phyloP scores from a whole-genome alignment of 441 rosid species.

The Capsella rubella region DNA sequence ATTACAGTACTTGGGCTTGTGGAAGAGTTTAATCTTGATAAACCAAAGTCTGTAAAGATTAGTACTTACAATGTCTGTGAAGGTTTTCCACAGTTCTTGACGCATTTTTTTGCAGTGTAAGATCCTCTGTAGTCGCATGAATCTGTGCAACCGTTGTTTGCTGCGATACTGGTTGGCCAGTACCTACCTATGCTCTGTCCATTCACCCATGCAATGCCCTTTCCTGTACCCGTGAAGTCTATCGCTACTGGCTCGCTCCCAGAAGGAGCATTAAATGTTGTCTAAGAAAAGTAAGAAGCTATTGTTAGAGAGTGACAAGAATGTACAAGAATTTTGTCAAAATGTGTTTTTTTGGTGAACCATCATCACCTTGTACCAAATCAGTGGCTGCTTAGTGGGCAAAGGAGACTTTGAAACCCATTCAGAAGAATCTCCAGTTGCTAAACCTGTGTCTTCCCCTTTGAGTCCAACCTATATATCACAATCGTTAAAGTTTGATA shows the following conservation, averaged over 20 bases:
- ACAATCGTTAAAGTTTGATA: conserved; percentile 25
- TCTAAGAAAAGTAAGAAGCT: conserved; percentile 49
- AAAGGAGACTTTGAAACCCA: conserved; percentile 72
- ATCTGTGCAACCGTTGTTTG: conserved; percentile 61
- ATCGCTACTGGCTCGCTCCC: conserved; percentile 79
- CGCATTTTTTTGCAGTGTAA: conserved; percentile 74
- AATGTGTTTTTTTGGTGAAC: not conserved
- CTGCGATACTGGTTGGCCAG: conserved; percentile 80
- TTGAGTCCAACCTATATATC: conserved; percentile 78
- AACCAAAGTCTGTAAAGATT: not conserved
- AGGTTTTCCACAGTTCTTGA: conserved; percentile 87
- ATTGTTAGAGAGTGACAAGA: not conserved
- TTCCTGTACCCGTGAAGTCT: conserved; percentile 90
- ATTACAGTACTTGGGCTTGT: conserved; percentile 11
- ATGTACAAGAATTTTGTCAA: conserved; percentile 1
- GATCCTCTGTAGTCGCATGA: conserved; percentile 83
- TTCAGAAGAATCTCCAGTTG: conserved; percentile 72
- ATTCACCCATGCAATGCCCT: conserved; percentile 98
- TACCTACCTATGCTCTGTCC: conserved; percentile 97
- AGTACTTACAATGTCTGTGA: conserved; percentile 85
- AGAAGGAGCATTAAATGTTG: conserved; percentile 71
- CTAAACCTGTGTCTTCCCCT: conserved; percentile 78
- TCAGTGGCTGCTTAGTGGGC: conserved; percentile 79
- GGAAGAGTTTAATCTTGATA: not conserved
- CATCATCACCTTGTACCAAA: conserved; percentile 94